phyloP scores from a whole-genome alignment of 129 eudicot species.

The Lactuca sativa region DNA sequence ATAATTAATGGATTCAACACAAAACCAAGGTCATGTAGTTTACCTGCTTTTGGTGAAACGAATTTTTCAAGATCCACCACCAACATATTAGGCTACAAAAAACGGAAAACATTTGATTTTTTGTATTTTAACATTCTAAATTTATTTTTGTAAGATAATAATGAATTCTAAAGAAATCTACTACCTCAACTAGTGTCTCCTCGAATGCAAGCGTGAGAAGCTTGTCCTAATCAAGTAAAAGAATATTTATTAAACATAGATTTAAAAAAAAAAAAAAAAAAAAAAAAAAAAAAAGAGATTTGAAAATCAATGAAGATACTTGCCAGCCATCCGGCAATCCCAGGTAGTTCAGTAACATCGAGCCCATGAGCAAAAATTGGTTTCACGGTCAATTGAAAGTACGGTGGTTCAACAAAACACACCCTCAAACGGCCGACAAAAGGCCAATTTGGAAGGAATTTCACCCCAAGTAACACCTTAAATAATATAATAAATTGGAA shows the following conservation, averaged over 20 bases:
- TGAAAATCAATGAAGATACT: slow-evolving; percentile 10
- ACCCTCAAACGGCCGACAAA: slow-evolving; percentile 79
- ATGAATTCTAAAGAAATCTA: slow-evolving; percentile 24
- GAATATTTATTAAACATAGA: background rate
- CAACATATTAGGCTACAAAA: slow-evolving; percentile 94
- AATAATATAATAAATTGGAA: slow-evolving; percentile 13
- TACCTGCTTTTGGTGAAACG: slow-evolving; percentile 78
- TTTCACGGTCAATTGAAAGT: slow-evolving; percentile 94
- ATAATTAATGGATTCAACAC: no score
- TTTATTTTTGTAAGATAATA: background rate
- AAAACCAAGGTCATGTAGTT: background rate
- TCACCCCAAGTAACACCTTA: slow-evolving; percentile 89
- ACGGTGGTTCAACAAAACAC: slow-evolving; percentile 91
- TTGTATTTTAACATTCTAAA: no score
- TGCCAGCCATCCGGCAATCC: slow-evolving; percentile 98
- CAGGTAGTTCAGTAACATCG: slow-evolving; percentile 95
- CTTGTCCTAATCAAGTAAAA: slow-evolving; percentile 55
- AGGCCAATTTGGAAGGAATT: slow-evolving; percentile 81
- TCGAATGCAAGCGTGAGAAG: slow-evolving; percentile 80
- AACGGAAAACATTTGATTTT: background rate
- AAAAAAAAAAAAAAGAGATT: background rate
- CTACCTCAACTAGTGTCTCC: slow-evolving; percentile 92
- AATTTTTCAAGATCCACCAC: slow-evolving; percentile 91
- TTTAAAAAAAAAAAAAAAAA: background rate
- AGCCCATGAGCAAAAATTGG: slow-evolving; percentile 87